Evolutionary conservation across 1,139 yeast genomes (phyloP), one percentile per base, ranked within the genome.

Genomic region (Candida albicans): DNA sequence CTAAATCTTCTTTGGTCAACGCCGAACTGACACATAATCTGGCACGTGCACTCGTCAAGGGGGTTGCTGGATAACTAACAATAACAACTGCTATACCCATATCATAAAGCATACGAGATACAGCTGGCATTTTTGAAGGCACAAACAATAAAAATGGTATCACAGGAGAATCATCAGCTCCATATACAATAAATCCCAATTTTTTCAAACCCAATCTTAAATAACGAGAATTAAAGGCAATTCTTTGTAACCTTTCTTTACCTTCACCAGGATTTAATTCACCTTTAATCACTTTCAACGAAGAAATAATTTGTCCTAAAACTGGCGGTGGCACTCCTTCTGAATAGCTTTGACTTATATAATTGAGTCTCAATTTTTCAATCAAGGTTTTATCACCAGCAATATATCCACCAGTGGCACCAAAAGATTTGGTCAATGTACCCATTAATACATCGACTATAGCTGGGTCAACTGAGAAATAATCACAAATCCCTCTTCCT

Each of bases 61-160:
- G 96, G 1, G 99, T 91, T 1, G 99, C 99, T 8, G 99, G 99
- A 61, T 93, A 93, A 26, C 98, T 96, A 39, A 91, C 98, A 55
- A 93, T 84, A 37, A 95, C 99, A 42, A 93, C 93, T 5, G 99
- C 99, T 50, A 93, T 84, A 45, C 87, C 87, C 65, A 81, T 73
- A 46, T 79, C 82, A 54, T 87, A 79, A 75, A 93, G 77, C 77
- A 81, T 77, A 62, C 96, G 80, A 35, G 96, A 86, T 50, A 90
- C 79, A 0, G 95, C 91, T 12, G 96, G 95, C 96, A 93, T 89
- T 64, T 90, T 91, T 28, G 95, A 83, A 29, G 99, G 99, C 44
- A 89, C 82, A 61, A 85, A 93, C 49, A 91, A 69, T 62, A 95
- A 73, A 49, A 93, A 66, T 29, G 99, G 99, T 45, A 93, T 83